Evolutionary conservation across 1,139 yeast species (phyloP), one percentile per base, ranked within the genome.

Genomic region (Pneumocystis carinii): DNA sequence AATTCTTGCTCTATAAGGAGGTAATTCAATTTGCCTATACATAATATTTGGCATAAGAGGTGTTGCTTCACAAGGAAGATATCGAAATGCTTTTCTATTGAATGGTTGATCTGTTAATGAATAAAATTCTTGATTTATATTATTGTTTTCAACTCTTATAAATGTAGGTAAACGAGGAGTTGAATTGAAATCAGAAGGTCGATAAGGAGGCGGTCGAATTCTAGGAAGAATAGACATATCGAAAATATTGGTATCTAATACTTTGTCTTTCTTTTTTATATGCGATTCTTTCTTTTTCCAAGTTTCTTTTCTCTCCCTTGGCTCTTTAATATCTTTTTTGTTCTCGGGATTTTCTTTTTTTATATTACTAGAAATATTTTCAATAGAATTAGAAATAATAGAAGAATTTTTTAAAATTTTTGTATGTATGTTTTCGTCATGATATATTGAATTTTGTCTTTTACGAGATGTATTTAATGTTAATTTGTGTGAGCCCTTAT

Each of bases 41-140:
- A 85, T 77, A 56, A 84, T 77, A 27, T 86, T 80, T 1, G 76
- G 74, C 67, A 89, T 79, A 1, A 72, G 69, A 0, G 88, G 85
- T 66, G 84, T 84, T 0, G 95, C 90, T 10, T 84, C 80, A 72
- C 96, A 88, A 41, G 90, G 84, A 64, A 82, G 78, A 73, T 90
- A 92, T 67, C 89, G 83, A 76, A 85, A 92, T 0, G 96, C 94
- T 63, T 95, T 76, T 68, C 84, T 80, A 72, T 89, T 89, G 67
- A 82, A 77, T 0, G 97, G 97, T 63, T 83, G 82, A 65, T 90
- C 97, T 56, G 87, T 95, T 17, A 82, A 77, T 42, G 76, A 75
- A 68, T 72, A 80, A 68, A 83, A 80, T 12, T 64, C 37, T 12
- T 66, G 63, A 37, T 37, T 60, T 38, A 41, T 58, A 36, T 62